Evolutionary conservation across 2,329 filamentous ascomycete species (phyloP), one percentile per base, ranked within the genome.

Genomic region (Microdochium nivale): DNA sequence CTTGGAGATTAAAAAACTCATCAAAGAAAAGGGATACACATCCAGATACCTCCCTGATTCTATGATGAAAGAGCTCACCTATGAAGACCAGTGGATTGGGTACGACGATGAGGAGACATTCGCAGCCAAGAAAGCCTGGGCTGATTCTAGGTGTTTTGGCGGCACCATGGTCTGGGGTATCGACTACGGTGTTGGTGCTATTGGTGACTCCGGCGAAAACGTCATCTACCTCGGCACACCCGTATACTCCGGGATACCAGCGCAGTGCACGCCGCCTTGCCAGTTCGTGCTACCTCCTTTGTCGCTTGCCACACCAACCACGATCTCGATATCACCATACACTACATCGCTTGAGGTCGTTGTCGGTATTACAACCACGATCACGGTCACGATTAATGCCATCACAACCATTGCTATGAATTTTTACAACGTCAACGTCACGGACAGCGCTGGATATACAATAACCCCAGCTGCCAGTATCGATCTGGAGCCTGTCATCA

Each of bases 251-350:
- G 11, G 19, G 7, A n/a, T 40, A 13, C 35, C 35, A 5, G 35
- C 35, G 16, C 51, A 52, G 27, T 52, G 51, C 48, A 33, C 24
- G 25, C 47, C 51, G 14, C 48, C 51, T 33, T 52, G 51, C 40
- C 47, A 10, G 11, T n/a, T 52, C 3, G 51, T 52, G 14, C 47
- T 52, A 16, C 33, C 51, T 25, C 51, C 51, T 13, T 50, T 32
- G 47, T 21, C 47, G 5, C 27, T 52, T n/a, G 33, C 51, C 2
- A 7, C 27, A 25, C 32, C 51, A 9, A 50, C 51, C 3, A 52
- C 51, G n/a, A 50, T 52, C 47, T 46, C 51, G 16, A 50, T 52
- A 21, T 35, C 51, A 7, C 14, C 23, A 13, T 52, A 52, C 40
- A 52, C 51, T 27, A 52, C 51, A 19, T 52, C 51, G 1, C 24